These are phyloP conservation scores for Vinca major DNA, from an alignment of 305 asterid genomes.

Conservation along the genomic window DNA sequence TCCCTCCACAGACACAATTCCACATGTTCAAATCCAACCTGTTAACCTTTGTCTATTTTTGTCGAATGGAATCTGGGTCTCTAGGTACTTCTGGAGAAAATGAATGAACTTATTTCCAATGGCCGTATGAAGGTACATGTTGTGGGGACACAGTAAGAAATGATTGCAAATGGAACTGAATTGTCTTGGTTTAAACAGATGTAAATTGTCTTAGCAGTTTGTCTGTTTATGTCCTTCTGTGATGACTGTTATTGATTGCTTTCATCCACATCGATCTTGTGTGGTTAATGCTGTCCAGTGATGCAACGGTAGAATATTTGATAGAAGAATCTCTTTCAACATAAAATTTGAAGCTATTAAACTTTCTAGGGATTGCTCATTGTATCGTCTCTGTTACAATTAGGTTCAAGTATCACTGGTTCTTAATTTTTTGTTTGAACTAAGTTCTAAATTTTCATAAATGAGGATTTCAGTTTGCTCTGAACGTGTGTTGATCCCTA, in stretches of 20 bases:
- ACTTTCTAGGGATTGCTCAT: not conserved
- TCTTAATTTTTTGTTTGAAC: not conserved
- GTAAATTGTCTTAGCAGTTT: not conserved
- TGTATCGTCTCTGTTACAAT: not conserved
- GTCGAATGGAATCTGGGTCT: not conserved
- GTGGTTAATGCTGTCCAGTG: not conserved
- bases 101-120: not conserved
- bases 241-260: not conserved
- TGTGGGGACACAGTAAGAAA: not conserved
- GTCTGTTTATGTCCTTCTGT: not conserved
- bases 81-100: not conserved
- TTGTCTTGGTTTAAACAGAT: not conserved
- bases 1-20: not conserved
- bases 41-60: too few relatives aligned
- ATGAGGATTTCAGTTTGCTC: not conserved
- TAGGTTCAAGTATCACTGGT: not conserved
- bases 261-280: not conserved
- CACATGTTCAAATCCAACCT: not conserved
- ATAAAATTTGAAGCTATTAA: not conserved
- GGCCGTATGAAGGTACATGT: not conserved
- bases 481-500: not conserved
- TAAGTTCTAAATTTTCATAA: not conserved
- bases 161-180: not conserved
- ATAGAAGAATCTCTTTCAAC: not conserved
- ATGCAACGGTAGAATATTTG: not conserved